phyloP scores from a whole-genome alignment of 2,329 filamentous ascomycete genomes.

The Ciborinia camelliae region DNA sequence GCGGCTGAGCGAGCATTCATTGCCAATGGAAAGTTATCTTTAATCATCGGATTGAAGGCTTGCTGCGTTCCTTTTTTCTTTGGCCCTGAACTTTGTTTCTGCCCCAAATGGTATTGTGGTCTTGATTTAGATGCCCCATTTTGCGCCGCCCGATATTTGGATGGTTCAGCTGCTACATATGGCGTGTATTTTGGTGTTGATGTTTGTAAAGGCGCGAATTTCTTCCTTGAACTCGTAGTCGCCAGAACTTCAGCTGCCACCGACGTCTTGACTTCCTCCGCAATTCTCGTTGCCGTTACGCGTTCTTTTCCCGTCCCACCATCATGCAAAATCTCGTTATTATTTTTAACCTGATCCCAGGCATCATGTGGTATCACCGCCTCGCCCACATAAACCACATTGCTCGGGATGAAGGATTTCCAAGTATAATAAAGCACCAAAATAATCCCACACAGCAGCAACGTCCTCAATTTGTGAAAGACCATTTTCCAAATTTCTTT shows the following conservation, averaged over 20 bases:
- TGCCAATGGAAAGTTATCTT: slow-evolving; percentile 32
- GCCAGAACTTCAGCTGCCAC: too few species aligned
- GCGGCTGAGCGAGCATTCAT: slow-evolving; percentile 23
- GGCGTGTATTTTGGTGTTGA: neutral
- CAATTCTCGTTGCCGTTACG: neutral
- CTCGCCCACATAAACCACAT: neutral
- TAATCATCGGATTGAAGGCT: slow-evolving; percentile 1
- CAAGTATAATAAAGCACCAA: neutral
- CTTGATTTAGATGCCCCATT: neutral
- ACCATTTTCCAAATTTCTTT: neutral
- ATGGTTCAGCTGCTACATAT: neutral
- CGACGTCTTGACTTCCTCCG: neutral
- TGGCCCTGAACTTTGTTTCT: neutral
- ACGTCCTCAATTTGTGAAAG: neutral
- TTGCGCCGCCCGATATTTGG: neutral
- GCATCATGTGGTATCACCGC: neutral
- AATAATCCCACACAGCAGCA: slow-evolving; percentile 1
- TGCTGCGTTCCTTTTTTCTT: neutral
- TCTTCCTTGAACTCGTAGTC: neutral
- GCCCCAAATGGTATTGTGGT: neutral
- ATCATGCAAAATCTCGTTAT: neutral
- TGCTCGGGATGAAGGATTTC: slow-evolving; percentile 1
- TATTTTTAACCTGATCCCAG: neutral
- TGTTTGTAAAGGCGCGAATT: neutral
- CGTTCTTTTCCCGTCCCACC: neutral